Conservation (phyloP, 2,329 filamentous ascomycete species). For the Aspergillus novofumigatus region DNA sequence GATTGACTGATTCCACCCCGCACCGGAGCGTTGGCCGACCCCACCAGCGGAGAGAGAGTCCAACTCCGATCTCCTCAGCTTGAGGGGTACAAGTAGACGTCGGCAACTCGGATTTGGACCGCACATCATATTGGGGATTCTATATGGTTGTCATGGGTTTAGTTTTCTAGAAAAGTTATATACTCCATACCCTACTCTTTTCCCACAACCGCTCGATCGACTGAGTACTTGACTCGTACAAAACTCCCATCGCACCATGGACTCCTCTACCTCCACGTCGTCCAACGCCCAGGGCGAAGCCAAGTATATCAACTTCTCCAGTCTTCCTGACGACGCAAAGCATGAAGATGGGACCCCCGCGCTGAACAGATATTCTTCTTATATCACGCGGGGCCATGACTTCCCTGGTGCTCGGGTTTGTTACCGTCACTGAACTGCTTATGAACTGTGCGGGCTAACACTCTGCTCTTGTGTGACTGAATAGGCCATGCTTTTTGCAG, state of each 20-base stretch:
- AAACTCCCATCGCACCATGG: slow-evolving; percentile 15
- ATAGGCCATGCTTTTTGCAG: slow-evolving; percentile 90
- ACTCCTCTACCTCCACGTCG: slow-evolving; percentile 17
- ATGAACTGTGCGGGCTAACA: not conserved
- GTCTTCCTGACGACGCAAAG: slow-evolving; percentile 49
- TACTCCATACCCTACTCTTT: not conserved
- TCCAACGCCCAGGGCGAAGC: slow-evolving; percentile 38
- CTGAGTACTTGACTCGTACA: slow-evolving; percentile 6
- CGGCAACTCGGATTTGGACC: slow-evolving; percentile 18
- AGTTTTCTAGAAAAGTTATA: not conserved
- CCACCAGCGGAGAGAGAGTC: slow-evolving; percentile 19
- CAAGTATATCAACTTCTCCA: slow-evolving; percentile 56
- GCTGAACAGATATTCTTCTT: slow-evolving; percentile 82
- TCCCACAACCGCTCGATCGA: not conserved
- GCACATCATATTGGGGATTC: not conserved
- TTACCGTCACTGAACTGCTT: not conserved
- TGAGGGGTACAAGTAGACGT: not conserved
- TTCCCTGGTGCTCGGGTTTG: slow-evolving; percentile 81
- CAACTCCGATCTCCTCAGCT: slow-evolving; percentile 16
- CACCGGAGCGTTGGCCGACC: slow-evolving; percentile 19
- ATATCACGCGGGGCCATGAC: slow-evolving; percentile 78
- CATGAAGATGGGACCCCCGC: slow-evolving; percentile 56
- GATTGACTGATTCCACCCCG: slow-evolving; percentile 7
- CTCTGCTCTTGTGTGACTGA: not conserved
- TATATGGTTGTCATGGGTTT: not conserved